Conservation (phyloP, 108 stramenopile genomes). For the Chaetoceros muelleri region DNA sequence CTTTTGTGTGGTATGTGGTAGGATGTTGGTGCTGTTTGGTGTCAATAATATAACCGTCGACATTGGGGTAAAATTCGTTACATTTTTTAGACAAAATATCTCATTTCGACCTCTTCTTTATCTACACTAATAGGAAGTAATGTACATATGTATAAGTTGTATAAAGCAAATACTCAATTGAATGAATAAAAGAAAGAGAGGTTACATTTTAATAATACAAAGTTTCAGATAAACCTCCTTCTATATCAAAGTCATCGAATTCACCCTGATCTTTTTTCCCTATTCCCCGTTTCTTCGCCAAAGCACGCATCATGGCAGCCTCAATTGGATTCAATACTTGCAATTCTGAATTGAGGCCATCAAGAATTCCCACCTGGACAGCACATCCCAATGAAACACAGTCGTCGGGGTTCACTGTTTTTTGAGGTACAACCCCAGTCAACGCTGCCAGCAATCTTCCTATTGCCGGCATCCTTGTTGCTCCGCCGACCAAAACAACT, state of each 20-base stretch:
- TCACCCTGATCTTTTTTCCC: conserved; percentile 9
- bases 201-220: not conserved
- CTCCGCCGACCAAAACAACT: conserved; percentile 81
- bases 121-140: no score
- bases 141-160: no score
- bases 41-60: no score
- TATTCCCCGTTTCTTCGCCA: conserved; percentile 45
- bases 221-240: not conserved
- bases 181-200: no score
- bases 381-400: conserved; percentile 85
- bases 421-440: conserved; percentile 61
- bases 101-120: no score
- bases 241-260: not conserved
- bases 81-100: no score
- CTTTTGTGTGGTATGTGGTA: no score
- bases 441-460: conserved; percentile 53
- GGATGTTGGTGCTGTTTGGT: no score
- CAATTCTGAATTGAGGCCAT: conserved; percentile 61
- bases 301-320: conserved; percentile 68
- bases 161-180: no score
- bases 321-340: conserved; percentile 80
- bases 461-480: conserved; percentile 82
- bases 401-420: conserved; percentile 81
- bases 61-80: no score
- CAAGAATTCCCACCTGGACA: conserved; percentile 80